Conservation (phyloP, 169 alveolate genomes). For the Eimeria praecox region DNA sequence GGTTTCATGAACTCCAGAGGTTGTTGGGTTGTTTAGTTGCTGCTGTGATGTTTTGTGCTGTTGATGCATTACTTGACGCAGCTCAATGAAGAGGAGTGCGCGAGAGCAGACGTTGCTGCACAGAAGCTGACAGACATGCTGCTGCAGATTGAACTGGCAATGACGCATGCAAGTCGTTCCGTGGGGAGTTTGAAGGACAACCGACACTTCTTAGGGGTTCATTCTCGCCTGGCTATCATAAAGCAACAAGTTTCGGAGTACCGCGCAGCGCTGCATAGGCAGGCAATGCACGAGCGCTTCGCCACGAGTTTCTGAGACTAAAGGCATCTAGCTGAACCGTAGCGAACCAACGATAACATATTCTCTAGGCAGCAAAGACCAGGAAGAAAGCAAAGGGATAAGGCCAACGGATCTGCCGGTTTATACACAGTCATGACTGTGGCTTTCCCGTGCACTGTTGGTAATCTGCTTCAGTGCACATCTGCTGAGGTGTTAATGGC, state of each 20-base stretch:
- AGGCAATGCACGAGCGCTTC: neutral
- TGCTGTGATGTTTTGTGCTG: neutral
- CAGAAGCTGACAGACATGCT: conserved; percentile 40
- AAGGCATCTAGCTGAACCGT: neutral
- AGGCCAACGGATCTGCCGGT: neutral
- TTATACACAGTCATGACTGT: neutral
- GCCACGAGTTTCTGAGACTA: neutral
- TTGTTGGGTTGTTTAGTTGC: neutral
- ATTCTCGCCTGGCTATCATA: conserved; percentile 29
- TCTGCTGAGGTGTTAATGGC: neutral
- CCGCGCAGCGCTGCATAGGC: conserved; percentile 31
- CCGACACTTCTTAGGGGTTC: neutral
- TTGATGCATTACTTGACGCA: neutral
- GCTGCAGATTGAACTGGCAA: conserved; percentile 35
- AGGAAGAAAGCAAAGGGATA: neutral
- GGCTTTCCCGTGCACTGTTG: neutral
- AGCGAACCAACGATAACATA: neutral
- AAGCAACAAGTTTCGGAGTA: conserved; percentile 53
- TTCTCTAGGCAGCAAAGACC: neutral
- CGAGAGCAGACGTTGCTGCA: conserved; percentile 44
- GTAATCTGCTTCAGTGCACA: neutral
- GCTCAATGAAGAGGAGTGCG: conserved; percentile 56
- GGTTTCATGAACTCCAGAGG: no score
- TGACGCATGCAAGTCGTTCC: conserved; percentile 17
- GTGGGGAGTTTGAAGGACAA: neutral